Conservation (phyloP, 352 stramenopile species). For the Bremia lactucae region DNA sequence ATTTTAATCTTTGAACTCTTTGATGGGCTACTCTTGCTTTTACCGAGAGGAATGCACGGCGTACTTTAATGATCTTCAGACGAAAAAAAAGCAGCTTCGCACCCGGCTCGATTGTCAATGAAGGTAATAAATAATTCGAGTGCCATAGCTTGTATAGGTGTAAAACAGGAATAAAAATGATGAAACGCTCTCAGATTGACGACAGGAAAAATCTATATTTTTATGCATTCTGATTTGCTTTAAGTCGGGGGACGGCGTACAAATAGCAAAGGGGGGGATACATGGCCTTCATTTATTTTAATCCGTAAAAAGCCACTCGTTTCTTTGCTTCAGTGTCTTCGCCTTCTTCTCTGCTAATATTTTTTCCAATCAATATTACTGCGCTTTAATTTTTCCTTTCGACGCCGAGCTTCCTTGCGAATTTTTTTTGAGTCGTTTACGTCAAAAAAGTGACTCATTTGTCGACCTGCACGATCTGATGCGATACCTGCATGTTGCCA, state of each 20-base stretch:
- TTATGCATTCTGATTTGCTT: background rate
- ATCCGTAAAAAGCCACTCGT: constrained; percentile 80
- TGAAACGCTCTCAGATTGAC: no score
- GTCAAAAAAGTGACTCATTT: constrained; percentile 86
- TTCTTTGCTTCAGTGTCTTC: constrained; percentile 76
- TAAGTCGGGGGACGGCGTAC: background rate
- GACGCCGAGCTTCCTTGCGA: constrained; percentile 55
- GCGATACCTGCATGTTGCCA: constrained; percentile 48
- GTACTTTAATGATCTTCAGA: no score
- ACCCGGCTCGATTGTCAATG: no score
- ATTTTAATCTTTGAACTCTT: no score
- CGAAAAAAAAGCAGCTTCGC: no score
- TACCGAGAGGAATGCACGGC: no score
- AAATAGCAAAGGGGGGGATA: no score
- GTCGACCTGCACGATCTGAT: constrained; percentile 57
- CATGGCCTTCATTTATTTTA: constrained; percentile 11
- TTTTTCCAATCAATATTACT: constrained; percentile 84
- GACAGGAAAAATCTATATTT: no score
- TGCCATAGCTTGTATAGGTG: no score
- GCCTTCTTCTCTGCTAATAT: constrained; percentile 76
- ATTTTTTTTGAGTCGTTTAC: constrained; percentile 69
- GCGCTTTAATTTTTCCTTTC: constrained; percentile 76
- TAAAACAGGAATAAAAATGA: no score
- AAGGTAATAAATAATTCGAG: no score
- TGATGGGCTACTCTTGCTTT: no score